Conservation (phyloP, 345 rosid genomes). For the Draba incana region DNA sequence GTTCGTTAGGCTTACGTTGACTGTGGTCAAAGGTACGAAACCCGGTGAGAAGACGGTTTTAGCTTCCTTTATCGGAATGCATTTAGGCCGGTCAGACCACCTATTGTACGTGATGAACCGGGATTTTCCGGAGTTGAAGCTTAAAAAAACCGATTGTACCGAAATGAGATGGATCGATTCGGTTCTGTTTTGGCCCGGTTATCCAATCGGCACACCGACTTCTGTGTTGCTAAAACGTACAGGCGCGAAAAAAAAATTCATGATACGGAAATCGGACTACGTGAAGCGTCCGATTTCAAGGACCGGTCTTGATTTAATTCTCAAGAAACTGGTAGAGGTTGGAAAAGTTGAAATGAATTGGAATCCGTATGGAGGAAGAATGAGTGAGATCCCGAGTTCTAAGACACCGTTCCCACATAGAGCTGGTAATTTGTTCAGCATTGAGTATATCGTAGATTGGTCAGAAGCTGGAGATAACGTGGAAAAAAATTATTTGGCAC, state of each 20-base stretch:
- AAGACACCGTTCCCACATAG: conserved; percentile 63
- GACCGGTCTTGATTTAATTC: conserved; percentile 39
- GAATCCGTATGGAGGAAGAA: conserved; percentile 64
- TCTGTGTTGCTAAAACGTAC: conserved; percentile 40
- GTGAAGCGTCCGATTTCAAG: conserved; percentile 50
- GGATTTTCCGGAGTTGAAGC: conserved; percentile 52
- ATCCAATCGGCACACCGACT: conserved; percentile 20
- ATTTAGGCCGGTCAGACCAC: conserved; percentile 47
- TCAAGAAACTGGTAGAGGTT: conserved; percentile 46
- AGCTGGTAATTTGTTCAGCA: conserved; percentile 54
- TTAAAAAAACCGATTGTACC: conserved; percentile 47
- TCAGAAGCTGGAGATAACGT: conserved; percentile 37
- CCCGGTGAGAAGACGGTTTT: conserved; percentile 38
- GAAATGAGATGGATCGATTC: conserved; percentile 67
- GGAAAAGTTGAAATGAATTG: conserved; percentile 32
- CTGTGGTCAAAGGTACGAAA: conserved; percentile 29
- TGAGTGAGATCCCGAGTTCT: conserved; percentile 50
- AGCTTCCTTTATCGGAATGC: conserved; percentile 47
- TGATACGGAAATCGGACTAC: conserved; percentile 62
- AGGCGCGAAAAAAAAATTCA: background rate
- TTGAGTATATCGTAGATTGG: conserved; percentile 52
- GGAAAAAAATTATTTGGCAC: conserved; percentile 22
- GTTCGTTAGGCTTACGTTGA: conserved; percentile 36
- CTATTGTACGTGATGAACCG: conserved; percentile 43
- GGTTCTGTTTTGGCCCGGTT: conserved; percentile 42